phyloP scores from a whole-genome alignment of 306 rosid species.

The Luffa aegyptiaca region DNA sequence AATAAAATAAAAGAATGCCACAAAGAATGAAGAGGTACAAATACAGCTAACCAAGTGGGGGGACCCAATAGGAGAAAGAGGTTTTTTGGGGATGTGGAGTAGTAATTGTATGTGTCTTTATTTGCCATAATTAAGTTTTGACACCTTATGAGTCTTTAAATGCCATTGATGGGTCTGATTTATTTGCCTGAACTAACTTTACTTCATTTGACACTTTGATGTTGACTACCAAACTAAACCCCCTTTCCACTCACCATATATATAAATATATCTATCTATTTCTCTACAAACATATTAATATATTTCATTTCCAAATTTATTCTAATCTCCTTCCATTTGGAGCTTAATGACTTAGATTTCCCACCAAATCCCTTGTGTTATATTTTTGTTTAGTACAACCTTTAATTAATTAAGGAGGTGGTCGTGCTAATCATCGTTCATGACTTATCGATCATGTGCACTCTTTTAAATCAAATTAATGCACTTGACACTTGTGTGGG shows the following conservation, averaged over 20 bases:
- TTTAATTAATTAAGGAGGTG: not conserved
- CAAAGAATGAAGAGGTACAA: not conserved
- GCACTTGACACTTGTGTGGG: not conserved
- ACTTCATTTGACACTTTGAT: not conserved
- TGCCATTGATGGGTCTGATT: not conserved
- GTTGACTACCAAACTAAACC: not conserved
- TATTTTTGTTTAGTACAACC: not conserved
- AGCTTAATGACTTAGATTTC: not conserved
- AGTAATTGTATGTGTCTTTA: not conserved
- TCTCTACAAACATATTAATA: no score
- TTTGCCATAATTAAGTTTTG: slow-evolving; percentile 7
- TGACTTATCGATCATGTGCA: not conserved
- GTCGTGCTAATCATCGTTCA: not conserved
- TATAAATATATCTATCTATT: no score
- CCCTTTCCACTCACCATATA: no score
- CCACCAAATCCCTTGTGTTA: not conserved
- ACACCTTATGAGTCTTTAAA: not conserved
- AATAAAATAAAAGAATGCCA: not conserved
- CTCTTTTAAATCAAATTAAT: slow-evolving; percentile 6
- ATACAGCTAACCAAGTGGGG: not conserved
- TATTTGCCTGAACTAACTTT: not conserved
- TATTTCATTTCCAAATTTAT: not conserved
- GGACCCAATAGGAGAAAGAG: not conserved
- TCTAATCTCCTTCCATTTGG: not conserved
- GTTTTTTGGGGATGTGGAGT: not conserved